Base-by-base conservation (phyloP, 305 asterid species). In the Fraxinus dipetala region DNA sequence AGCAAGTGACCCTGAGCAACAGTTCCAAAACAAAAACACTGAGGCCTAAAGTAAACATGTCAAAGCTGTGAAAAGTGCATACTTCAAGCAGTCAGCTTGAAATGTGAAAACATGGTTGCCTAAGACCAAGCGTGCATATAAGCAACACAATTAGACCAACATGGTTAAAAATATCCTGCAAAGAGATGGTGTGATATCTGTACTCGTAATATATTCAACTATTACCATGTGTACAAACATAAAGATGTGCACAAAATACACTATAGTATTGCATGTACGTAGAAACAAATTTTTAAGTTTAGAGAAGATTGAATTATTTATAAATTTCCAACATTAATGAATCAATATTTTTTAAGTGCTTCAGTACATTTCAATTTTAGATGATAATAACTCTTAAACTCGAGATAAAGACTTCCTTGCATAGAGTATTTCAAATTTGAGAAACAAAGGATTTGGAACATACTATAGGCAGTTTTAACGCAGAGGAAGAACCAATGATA, bases 401-500 rank as follows among this genome's bases (percentile, higher is more conserved):
- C 54, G 38, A 83, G 63, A 79, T 77, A 69, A 36, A 70, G 63
- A 67, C 11, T 30, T 79, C 38, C 61, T 83, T 72, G 84, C 67
- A 36, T 59, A 72, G 34, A 48, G 43, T 72, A 18, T 56, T 30
- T 70, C 45, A 30, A 26, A 80, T 73, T 78, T 61, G 59, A 77
- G 76, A 81, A 76, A 82, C 86, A 84, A 78, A 86, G 85, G 85
- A 32, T 70, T 70, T 79, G 82, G 85, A 79, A 90, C 96, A 86
- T 88, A 94, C 97, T 81, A 89, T 85, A 81, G 92, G 92, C 90
- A 88, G 92, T 87, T 91, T 94, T 87, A 89, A 91, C 54, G 86
- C 88, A 86, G 88, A 83, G 89, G 95, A 90, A 86, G 91, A 93
- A 90, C 94, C 94, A 92, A 84, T 88, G 84, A 94, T 81, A 88